These are phyloP conservation scores for Zymoseptoria brevis DNA, from an alignment of 2,329 filamentous ascomycete species.

Conservation along the genomic window DNA sequence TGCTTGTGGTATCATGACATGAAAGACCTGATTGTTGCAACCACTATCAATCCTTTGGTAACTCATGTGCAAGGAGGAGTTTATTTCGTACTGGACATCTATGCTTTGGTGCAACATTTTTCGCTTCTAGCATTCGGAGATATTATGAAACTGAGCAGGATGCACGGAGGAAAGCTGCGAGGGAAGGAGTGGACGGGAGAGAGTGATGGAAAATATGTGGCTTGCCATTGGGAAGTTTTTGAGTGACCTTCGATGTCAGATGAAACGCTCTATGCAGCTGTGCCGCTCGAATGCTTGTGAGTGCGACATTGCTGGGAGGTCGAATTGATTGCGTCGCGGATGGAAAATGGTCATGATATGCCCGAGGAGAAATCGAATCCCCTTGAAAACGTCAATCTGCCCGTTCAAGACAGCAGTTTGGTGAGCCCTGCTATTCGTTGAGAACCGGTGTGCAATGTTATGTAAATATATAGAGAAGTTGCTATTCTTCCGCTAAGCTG, in stretches of 20 bases:
- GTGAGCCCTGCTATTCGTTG: background rate
- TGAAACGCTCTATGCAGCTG: conserved; percentile 10
- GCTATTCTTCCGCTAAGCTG: too few species aligned
- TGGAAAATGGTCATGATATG: background rate
- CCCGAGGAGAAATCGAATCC: background rate
- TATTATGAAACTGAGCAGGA: conserved; percentile 1
- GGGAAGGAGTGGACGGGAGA: conserved; percentile 7
- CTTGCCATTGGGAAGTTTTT: conserved; percentile 10
- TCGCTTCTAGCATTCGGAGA: too few species aligned
- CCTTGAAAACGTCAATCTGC: background rate
- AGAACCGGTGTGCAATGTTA: background rate
- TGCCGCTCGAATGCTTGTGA: conserved; percentile 6
- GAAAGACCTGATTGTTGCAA: too few species aligned
- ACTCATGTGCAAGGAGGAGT: too few species aligned
- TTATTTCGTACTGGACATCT: too few species aligned
- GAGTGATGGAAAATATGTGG: conserved; percentile 3
- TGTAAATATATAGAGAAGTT: too few species aligned
- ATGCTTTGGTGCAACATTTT: too few species aligned
- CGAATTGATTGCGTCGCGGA: background rate
- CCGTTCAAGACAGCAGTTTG: background rate
- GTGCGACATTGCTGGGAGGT: background rate
- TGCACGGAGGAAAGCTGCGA: conserved; percentile 5
- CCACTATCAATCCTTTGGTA: too few species aligned
- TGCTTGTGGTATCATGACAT: background rate
- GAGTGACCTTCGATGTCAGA: background rate